Base-by-base conservation (phyloP, 768 basidiomycete species). In the Lactifluus rugatus region DNA sequence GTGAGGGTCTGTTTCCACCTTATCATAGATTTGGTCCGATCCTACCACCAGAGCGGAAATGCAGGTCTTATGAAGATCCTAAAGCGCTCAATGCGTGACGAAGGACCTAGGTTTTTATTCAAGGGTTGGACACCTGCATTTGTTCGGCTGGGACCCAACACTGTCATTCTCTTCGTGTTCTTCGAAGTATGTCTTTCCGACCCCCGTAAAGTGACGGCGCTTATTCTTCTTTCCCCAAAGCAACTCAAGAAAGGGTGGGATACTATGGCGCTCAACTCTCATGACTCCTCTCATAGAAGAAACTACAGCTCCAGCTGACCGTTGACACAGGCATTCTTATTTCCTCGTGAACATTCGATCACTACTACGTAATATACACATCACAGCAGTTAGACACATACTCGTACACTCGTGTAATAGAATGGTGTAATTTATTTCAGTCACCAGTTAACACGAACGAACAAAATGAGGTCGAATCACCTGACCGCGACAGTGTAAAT, bases 41-140 rank as follows among this genome's bases (percentile, higher is more conserved):
- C 19, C 42, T 61, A 49, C 53, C 16, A 41, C 25, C 50, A 88
- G 85, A 78, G 83, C 16, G 76, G 74, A 42, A 74, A 76, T 5
- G 69, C 75, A 2, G 74, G 72, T 17, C 73, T 81, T 3, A 44
- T 80, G 21, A 74, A 79, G 54, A 75, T 89, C 28, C 69, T 89
- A 13, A 72, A 70, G 28, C 74, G 69, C 44, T 87, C 88, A 4
- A 71, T 89, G 36, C 78, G 77, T 41, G 76, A 84, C 65, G 90
- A 93, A 74, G 90, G 90, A 0, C 77, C 81, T 10, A 74, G 76
- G 58, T 91, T 92, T 68, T 73, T 92, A 54, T 88, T 93, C 71
- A 91, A 88, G 69, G 90, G 90, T 34, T 93, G 90, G 90, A 87
- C 87, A 17, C 90, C 90, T 2, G 87, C 90, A 8, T 93, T 90